These are phyloP conservation scores for Opeltia flavorubescens DNA, from an alignment of 495 filamentous ascomycete genomes.

Conservation along the genomic window DNA sequence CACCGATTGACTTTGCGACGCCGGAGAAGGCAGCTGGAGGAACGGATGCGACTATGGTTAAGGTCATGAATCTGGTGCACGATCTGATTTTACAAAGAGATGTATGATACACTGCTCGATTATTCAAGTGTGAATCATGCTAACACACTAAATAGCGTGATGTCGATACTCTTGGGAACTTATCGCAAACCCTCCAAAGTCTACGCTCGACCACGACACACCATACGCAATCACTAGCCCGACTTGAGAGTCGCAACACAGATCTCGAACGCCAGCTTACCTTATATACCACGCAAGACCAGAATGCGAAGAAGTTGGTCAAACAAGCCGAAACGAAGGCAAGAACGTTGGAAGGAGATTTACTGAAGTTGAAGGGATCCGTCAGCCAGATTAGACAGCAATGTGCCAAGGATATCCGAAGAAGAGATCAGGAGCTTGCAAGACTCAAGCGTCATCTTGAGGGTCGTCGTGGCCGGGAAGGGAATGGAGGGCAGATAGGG, in stretches of 20 bases:
- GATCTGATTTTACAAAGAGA: constrained; percentile 77
- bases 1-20: constrained; percentile 70
- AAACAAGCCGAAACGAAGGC: constrained; percentile 56
- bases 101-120: constrained; percentile 30
- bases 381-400: constrained; percentile 70
- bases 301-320: constrained; percentile 51
- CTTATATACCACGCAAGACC: constrained; percentile 57
- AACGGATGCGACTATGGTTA: constrained; percentile 57
- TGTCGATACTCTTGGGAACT: constrained; percentile 64
- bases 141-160: constrained; percentile 51
- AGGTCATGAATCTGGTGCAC: constrained; percentile 83
- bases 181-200: constrained; percentile 64
- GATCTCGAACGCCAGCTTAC: constrained; percentile 66
- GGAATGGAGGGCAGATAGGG: constrained; percentile 21
- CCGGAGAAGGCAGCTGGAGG: constrained; percentile 54
- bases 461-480: constrained; percentile 39
- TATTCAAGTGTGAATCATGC: constrained; percentile 5
- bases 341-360: constrained; percentile 63
- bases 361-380: constrained; percentile 57
- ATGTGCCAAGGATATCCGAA: constrained; percentile 84
- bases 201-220: constrained; percentile 58
- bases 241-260: constrained; percentile 51
- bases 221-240: constrained; percentile 47
- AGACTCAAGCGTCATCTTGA: constrained; percentile 70
- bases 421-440: constrained; percentile 78